Conservation (phyloP, 2,329 filamentous ascomycete genomes). For the Ophiosphaerella narmari region DNA sequence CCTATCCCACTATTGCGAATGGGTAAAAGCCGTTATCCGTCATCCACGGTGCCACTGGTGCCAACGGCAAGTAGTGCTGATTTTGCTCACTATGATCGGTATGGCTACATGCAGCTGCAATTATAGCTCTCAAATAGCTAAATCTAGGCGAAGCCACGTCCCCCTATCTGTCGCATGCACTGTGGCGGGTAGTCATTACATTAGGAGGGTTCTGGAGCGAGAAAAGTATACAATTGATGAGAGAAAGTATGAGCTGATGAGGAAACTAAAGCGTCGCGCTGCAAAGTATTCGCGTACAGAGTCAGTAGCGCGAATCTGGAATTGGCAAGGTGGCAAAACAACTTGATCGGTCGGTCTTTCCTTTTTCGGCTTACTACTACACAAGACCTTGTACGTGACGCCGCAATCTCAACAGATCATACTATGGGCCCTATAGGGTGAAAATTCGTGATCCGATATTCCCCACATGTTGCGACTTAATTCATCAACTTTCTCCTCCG, state of each 20-base stretch:
- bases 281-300: conserved; percentile 21
- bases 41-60: background rate
- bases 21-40: background rate
- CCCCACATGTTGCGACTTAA: too few species aligned
- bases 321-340: conserved; percentile 16
- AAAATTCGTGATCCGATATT: too few species aligned
- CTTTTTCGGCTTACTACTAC: conserved; percentile 3
- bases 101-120: conserved; percentile 18
- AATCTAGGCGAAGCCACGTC: conserved; percentile 3
- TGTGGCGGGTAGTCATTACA: background rate
- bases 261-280: conserved; percentile 13
- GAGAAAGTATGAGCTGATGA: conserved; percentile 10
- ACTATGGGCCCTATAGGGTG: too few species aligned
- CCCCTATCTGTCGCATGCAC: background rate
- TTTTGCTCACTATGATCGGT: conserved; percentile 8
- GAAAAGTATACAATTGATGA: conserved; percentile 7
- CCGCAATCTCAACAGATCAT: background rate
- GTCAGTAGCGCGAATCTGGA: conserved; percentile 10
- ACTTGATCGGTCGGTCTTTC: conserved; percentile 13
- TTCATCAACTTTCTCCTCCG: too few species aligned
- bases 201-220: conserved; percentile 5
- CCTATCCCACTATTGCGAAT: background rate
- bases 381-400: conserved; percentile 5
- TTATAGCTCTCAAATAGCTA: conserved; percentile 5
- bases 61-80: conserved; percentile 11